Conservation (phyloP, 768 basidiomycete species). For the Macrolepiota albuminosa region DNA sequence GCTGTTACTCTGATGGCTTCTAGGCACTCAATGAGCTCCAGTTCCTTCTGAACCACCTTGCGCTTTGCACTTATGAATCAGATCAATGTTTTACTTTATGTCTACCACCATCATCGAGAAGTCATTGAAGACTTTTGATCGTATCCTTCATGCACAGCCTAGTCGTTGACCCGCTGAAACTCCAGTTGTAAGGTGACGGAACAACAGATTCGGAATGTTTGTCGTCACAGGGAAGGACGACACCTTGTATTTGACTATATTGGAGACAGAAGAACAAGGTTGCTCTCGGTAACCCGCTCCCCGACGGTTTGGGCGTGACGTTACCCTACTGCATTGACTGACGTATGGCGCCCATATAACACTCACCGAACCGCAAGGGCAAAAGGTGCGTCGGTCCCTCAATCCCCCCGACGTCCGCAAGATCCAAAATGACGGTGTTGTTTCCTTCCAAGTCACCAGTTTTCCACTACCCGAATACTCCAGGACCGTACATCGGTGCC, state of each 20-base stretch:
- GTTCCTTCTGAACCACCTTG: not conserved
- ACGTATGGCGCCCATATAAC: not conserved
- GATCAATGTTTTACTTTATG: not conserved
- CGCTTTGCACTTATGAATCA: not conserved
- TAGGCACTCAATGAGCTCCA: not conserved
- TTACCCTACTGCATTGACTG: not conserved
- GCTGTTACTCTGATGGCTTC: not conserved
- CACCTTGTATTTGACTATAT: not conserved
- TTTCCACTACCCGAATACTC: not conserved
- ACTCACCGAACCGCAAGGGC: not conserved
- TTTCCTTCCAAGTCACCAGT: constrained; percentile 7
- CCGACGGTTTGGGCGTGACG: not conserved
- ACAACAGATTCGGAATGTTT: not conserved
- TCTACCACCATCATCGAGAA: constrained; percentile 1
- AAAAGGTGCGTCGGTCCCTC: not conserved
- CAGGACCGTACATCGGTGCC: constrained; percentile 10
- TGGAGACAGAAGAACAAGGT: constrained; percentile 6
- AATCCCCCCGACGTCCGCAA: not conserved
- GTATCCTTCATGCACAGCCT: constrained; percentile 2
- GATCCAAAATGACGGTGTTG: constrained; percentile 4
- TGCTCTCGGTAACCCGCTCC: not conserved
- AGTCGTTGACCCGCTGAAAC: constrained; percentile 4
- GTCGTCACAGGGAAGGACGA: not conserved
- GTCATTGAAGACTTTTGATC: not conserved
- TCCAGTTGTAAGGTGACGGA: not conserved